Evolutionary conservation across 2,329 filamentous ascomycete species (phyloP).

Genomic region (Pyrenophora tritici-repentis): DNA sequence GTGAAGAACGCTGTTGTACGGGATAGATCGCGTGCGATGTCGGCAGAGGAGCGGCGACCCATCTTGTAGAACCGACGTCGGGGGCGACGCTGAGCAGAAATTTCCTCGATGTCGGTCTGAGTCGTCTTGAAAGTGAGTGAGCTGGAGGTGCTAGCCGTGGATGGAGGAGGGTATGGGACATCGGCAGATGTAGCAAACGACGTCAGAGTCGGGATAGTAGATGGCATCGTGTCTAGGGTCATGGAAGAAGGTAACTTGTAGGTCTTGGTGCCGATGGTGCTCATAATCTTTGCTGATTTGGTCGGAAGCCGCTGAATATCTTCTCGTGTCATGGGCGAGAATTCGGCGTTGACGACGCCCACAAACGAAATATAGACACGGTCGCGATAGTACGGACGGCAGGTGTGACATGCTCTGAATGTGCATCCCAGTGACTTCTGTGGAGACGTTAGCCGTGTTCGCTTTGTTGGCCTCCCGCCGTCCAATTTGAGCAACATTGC

Average conservation of each 20-base stretch:
- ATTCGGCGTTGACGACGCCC: constrained; percentile 47
- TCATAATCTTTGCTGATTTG: constrained; percentile 43
- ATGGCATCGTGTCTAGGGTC: constrained; percentile 6
- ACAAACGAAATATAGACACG: constrained; percentile 54
- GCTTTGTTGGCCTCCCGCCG: not conserved
- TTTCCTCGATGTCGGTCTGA: constrained; percentile 35
- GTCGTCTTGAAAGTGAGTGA: constrained; percentile 39
- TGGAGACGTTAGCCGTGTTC: constrained; percentile 4
- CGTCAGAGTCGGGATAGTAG: constrained; percentile 14
- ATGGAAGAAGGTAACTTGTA: not conserved
- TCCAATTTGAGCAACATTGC: constrained; percentile 7
- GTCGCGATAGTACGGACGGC: constrained; percentile 56
- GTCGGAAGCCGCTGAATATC: constrained; percentile 43
- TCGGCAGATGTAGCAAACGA: constrained; percentile 17
- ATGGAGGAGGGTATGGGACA: constrained; percentile 18
- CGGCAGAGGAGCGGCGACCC: constrained; percentile 26
- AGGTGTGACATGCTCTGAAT: constrained; percentile 56
- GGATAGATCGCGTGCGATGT: constrained; percentile 27
- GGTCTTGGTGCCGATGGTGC: constrained; percentile 36
- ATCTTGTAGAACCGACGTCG: constrained; percentile 39
- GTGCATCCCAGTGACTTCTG: constrained; percentile 39
- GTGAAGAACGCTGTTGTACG: constrained; percentile 21
- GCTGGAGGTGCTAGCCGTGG: constrained; percentile 28
- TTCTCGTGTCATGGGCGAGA: constrained; percentile 38
- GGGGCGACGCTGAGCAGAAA: constrained; percentile 28